Percentiles rank a stretch among this genome's conserved stretches.
These are phyloP conservation scores for Smallanthus sonchifolius DNA, from an alignment of 129 eudicot species.

Conservation along the genomic window DNA sequence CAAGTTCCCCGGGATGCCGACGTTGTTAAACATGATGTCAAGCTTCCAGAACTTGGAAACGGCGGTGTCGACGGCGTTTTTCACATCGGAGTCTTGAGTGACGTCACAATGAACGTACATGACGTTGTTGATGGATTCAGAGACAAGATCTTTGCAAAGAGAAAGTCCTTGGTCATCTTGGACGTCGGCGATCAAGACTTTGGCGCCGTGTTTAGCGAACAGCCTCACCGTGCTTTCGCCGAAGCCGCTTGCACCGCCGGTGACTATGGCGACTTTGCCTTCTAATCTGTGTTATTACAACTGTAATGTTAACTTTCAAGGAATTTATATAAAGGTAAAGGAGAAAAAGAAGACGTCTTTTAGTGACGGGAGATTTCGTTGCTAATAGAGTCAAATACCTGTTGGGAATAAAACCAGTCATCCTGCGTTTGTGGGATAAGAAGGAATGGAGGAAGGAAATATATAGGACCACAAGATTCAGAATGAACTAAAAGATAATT, in stretches of 20 bases:
- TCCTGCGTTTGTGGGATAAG: neutral
- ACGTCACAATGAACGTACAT: constrained; percentile 60
- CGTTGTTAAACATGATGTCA: constrained; percentile 77
- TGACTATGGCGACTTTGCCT: constrained; percentile 77
- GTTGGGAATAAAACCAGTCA: constrained; percentile 7
- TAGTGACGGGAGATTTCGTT: neutral
- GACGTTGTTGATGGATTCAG: constrained; percentile 1
- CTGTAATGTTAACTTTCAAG: neutral
- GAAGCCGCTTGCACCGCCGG: constrained; percentile 86
- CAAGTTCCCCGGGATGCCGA: constrained; percentile 51
- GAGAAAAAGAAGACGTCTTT: too few relatives aligned
- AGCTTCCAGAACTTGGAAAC: constrained; percentile 47
- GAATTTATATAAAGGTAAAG: neutral
- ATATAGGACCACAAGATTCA: neutral
- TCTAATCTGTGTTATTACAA: constrained; percentile 37
- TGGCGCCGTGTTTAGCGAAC: constrained; percentile 55
- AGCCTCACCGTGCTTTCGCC: constrained; percentile 64
- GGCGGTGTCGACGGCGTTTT: constrained; percentile 38
- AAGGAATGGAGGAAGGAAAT: neutral
- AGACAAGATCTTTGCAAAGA: constrained; percentile 33
- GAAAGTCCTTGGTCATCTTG: constrained; percentile 52
- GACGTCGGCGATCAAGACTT: constrained; percentile 62
- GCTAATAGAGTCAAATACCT: constrained; percentile 18
- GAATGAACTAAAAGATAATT: neutral
- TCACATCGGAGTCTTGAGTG: constrained; percentile 45